Evolutionary conservation across 2,329 filamentous ascomycete species (phyloP), one percentile per base, ranked within the genome.

Genomic region (Fusarium aywerte): DNA sequence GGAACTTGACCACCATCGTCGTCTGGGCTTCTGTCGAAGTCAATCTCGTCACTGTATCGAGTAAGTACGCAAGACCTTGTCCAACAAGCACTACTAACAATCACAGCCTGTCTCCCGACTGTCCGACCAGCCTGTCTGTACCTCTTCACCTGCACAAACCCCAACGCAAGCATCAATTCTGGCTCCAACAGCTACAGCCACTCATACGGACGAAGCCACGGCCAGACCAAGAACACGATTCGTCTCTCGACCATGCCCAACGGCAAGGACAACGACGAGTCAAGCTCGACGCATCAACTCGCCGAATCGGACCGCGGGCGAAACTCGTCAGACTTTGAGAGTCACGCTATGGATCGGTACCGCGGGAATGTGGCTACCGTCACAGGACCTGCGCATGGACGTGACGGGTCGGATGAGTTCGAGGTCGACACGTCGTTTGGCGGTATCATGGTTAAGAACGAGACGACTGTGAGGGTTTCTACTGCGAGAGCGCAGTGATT

Each of bases 361-460:
- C 42, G 35, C 0, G 70, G 62, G 2, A 72, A 69, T 1, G 5
- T 56, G 3, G 58, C 67, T 2, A 69, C 52, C 3, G 62, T 67
- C 0, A 70, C 67, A 5, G 69, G 62, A 1, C 64, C 65, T 13
- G 45, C 45, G 4, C 36, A 25, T 11, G 29, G 48, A 32, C 4
- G 35, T 18, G 0, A 44, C 49, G 4, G 50, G 47, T 25, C 52
- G 3, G 59, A 65, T 5, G 48, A 59, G 0, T 64, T 52, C 3
- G 40, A 25, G 6, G 33, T 12, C 64, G 1, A 27, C 27, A 27
- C 29, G n/a, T n/a, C 39, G 0, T 56, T 65, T 4, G 57, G 51
- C 2, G 71, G 71, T 7, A 73, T 73, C 2, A 64, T 72, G 56
- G 71, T 73, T 2, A 73, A 70, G 58, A 73, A 72, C 18, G 69